Conservation (phyloP, 2,329 filamentous ascomycete genomes). For the Dactylellina cionopaga region DNA sequence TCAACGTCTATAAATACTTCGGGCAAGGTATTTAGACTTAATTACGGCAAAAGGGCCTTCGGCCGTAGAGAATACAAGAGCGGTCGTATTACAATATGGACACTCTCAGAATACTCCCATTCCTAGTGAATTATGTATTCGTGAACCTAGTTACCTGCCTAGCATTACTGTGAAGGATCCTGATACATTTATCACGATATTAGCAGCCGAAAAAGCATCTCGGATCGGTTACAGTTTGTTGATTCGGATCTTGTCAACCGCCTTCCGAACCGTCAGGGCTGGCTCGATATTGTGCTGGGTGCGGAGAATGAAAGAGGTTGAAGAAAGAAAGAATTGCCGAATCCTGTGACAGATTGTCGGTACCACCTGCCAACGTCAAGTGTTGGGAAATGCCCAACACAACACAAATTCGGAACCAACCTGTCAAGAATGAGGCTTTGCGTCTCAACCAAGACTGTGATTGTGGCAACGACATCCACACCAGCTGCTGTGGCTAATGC, state of each 20-base stretch:
- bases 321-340: conserved; percentile 21
- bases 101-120: no score
- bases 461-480: conserved; percentile 8
- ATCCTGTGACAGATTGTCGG: not conserved
- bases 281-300: not conserved
- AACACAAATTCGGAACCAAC: conserved; percentile 32
- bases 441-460: conserved; percentile 1
- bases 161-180: no score
- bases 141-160: no score
- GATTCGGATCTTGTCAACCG: conserved; percentile 8
- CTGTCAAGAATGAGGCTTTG: conserved; percentile 28
- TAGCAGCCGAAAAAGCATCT: not conserved
- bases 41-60: conserved; percentile 12
- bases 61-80: not conserved
- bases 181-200: no score
- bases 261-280: conserved; percentile 19
- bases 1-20: not conserved
- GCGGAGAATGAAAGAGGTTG: not conserved
- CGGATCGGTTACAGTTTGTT: conserved; percentile 27
- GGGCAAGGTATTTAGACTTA: conserved; percentile 3
- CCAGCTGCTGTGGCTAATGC: conserved; percentile 20
- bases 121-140: no score
- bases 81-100: no score
- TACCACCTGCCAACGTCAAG: conserved; percentile 7
- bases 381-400: conserved; percentile 45